phyloP scores from a whole-genome alignment of 1,139 yeast species.

The Pichia sp. region DNA sequence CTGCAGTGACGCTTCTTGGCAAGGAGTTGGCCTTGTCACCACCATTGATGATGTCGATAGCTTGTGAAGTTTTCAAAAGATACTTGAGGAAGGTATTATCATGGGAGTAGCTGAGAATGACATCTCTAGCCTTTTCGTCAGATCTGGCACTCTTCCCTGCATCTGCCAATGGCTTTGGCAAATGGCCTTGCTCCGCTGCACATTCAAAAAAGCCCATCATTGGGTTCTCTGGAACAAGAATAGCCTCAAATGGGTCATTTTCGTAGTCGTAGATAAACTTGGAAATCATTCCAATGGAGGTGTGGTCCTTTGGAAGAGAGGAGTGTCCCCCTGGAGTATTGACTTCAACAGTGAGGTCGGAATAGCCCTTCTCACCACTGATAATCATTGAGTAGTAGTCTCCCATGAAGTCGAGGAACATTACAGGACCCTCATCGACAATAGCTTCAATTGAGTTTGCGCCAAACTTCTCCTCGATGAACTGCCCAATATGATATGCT shows the following conservation, averaged over 20 bases:
- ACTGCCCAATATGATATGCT: slow-evolving; percentile 42
- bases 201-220: slow-evolving; percentile 44
- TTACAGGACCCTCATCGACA: slow-evolving; percentile 62
- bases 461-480: slow-evolving; percentile 50
- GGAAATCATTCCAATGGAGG: slow-evolving; percentile 67
- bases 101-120: slow-evolving; percentile 37
- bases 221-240: slow-evolving; percentile 48
- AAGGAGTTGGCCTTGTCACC: slow-evolving; percentile 58
- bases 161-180: slow-evolving; percentile 22
- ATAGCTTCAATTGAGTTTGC: slow-evolving; percentile 50
- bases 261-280: slow-evolving; percentile 50
- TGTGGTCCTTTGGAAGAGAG: slow-evolving; percentile 66
- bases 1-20: slow-evolving; percentile 47
- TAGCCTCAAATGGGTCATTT: slow-evolving; percentile 42
- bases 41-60: slow-evolving; percentile 54
- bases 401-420: slow-evolving; percentile 28
- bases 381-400: slow-evolving; percentile 39
- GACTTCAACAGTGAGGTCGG: slow-evolving; percentile 46
- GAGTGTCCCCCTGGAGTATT: slow-evolving; percentile 70
- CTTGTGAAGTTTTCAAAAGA: slow-evolving; percentile 54
- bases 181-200: slow-evolving; percentile 39
- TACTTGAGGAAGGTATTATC: slow-evolving; percentile 31
- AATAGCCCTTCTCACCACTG: slow-evolving; percentile 64
- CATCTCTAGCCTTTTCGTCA: slow-evolving; percentile 40
- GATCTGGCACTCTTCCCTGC: slow-evolving; percentile 42